Base-by-base conservation (phyloP, 2,329 filamentous ascomycete genomes). In the Penicillium sp. region DNA sequence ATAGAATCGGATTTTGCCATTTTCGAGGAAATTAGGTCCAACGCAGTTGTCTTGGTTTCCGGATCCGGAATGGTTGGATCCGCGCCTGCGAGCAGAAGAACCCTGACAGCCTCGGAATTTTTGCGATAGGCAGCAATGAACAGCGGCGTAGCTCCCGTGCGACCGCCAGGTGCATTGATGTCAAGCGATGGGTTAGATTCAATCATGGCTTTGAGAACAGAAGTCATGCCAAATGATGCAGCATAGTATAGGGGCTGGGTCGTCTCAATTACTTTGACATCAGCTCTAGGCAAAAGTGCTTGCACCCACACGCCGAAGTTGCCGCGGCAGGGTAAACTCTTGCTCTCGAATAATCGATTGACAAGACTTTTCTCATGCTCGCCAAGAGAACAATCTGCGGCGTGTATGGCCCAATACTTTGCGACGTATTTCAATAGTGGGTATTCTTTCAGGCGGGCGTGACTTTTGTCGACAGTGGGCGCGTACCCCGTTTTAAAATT, bases 191-290 rank as follows among this genome's bases (percentile, higher is more conserved):
- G 47, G 24, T 61, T 57, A 9, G 57, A 53, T 9, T 33, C 46
- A 6, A 61, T 47, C 28, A 62, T 54, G 23, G 51, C 47, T 21
- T 56, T 45, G 24, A 62, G 49, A 8, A 62, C 58, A 26, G 52
- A 47, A 13, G 43, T 18, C 58, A 62, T 58, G 0, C 60, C 60
- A 45, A 59, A 62, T 1, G 60, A 62, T 16, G 54, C 53, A 1
- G 60, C 60, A 26, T 61, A 62, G 43, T 62, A 62, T 4, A 62
- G 45, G 3, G 60, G 60, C 12, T 62, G 52, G 1, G 60, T 61
- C 5, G 18, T 46, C 18, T 59, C 50, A 23, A 62, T 58, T 21
- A 38, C 36, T 1, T 23, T 6, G 24, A 42, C 28, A 2, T 48
- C 15, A 16, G 44, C 47, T 2, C 21, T 23, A 2, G 41, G 51